phyloP scores from a whole-genome alignment of 2,329 filamentous ascomycete genomes.

The Balansia obtecta region DNA sequence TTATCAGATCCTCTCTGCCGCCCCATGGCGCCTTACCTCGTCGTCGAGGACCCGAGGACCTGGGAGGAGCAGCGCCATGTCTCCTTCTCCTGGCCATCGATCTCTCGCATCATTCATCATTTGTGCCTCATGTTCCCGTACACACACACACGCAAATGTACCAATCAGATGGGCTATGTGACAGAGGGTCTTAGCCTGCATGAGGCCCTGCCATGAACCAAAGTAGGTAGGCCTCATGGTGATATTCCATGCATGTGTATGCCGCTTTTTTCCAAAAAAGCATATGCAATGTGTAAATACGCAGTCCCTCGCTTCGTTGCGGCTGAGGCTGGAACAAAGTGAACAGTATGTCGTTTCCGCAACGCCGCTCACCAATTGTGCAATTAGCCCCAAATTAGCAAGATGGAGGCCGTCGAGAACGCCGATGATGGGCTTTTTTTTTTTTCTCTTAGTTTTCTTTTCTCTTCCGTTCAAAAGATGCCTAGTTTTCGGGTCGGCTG shows the following conservation, averaged over 20 bases:
- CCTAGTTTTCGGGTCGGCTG: no score
- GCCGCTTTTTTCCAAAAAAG: background rate
- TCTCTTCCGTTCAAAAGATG: no score
- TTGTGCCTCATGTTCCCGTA: background rate
- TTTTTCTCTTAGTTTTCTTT: no score
- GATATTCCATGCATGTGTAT: background rate
- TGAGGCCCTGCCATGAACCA: background rate
- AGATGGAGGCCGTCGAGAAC: no score
- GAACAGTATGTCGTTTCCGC: no score
- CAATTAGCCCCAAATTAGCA: no score
- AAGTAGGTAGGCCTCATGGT: background rate
- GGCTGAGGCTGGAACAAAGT: no score
- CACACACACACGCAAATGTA: background rate
- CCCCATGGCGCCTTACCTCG: background rate
- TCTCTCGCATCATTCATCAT: background rate
- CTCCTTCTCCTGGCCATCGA: background rate
- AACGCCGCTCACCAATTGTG: no score
- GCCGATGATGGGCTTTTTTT: no score
- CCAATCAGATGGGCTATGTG: background rate
- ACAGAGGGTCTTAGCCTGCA: background rate
- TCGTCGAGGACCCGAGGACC: background rate
- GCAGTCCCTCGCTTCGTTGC: no score
- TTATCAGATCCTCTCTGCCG: background rate
- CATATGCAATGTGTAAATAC: no score
- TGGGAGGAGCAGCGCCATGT: background rate